Evolutionary conservation across 2,329 filamentous ascomycete species (phyloP).

Genomic region (Triangularia setosa): DNA sequence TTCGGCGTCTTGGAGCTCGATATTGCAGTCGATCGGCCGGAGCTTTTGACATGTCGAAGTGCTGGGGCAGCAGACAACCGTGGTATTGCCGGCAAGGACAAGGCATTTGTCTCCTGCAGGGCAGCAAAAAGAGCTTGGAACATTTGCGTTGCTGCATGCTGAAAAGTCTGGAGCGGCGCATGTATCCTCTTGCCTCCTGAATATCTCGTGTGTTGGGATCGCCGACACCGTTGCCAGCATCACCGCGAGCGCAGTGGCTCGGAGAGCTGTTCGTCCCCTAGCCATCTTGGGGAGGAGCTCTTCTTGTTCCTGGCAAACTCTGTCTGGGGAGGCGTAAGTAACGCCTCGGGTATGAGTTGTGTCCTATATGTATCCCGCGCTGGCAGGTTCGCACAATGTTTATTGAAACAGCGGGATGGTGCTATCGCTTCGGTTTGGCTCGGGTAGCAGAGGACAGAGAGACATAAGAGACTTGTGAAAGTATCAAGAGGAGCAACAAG

Average conservation of each 20-base stretch:
- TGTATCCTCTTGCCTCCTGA: constrained; percentile 40
- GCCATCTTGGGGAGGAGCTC: constrained; percentile 26
- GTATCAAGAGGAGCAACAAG: background rate
- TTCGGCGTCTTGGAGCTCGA: constrained; percentile 56
- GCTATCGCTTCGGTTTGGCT: background rate
- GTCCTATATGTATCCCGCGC: background rate
- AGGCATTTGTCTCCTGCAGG: constrained; percentile 51
- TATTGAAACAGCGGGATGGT: background rate
- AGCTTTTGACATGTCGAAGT: constrained; percentile 55
- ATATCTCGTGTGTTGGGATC: constrained; percentile 36
- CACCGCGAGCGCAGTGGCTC: constrained; percentile 37
- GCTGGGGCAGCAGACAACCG: constrained; percentile 65
- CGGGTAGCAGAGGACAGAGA: background rate
- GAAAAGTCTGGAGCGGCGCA: constrained; percentile 49
- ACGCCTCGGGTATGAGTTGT: background rate
- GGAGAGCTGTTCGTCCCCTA: constrained; percentile 30
- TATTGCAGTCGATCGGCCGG: constrained; percentile 60
- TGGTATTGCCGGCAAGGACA: constrained; percentile 59
- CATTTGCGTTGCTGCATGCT: constrained; percentile 48
- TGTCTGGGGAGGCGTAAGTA: background rate
- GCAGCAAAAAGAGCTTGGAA: constrained; percentile 68
- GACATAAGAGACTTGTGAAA: background rate
- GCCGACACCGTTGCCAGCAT: constrained; percentile 35
- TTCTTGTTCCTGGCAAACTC: background rate
- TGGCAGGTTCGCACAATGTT: background rate